Conservation (phyloP, 495 filamentous ascomycete genomes). For the Tetracladium setigerum region DNA sequence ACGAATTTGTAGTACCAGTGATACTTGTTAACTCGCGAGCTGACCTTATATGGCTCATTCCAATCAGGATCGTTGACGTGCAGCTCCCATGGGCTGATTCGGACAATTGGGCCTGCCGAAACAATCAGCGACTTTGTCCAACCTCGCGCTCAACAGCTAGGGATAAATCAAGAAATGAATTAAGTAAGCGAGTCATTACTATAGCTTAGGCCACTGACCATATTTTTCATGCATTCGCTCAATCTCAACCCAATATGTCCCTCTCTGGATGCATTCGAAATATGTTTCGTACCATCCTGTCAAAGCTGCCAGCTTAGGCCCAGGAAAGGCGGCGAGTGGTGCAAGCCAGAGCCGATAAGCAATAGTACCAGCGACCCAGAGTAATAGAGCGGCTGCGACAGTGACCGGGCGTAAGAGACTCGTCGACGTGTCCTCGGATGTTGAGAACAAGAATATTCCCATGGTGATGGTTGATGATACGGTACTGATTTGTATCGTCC, state of each 20-base stretch:
- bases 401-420: too few relatives aligned
- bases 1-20: constrained; percentile 30
- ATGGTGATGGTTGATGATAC: neutral
- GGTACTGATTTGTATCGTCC: neutral
- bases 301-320: constrained; percentile 38
- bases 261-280: constrained; percentile 34
- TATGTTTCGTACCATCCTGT: constrained; percentile 40
- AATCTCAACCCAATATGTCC: constrained; percentile 34
- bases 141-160: constrained; percentile 14
- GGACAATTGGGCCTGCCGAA: constrained; percentile 40
- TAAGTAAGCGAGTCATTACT: too few relatives aligned
- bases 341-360: constrained; percentile 31
- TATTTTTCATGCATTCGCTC: constrained; percentile 39
- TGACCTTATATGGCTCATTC: constrained; percentile 23
- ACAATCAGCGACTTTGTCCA: constrained; percentile 4
- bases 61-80: constrained; percentile 36
- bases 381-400: neutral
- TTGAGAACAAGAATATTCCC: neutral
- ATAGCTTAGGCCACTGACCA: too few relatives aligned
- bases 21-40: constrained; percentile 26
- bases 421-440: neutral
- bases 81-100: constrained; percentile 43
- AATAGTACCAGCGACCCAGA: neutral
- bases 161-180: too few relatives aligned
- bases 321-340: constrained; percentile 36